Evolutionary conservation across 306 rosid species (phyloP).

Genomic region (Macrotyloma uniflorum): DNA sequence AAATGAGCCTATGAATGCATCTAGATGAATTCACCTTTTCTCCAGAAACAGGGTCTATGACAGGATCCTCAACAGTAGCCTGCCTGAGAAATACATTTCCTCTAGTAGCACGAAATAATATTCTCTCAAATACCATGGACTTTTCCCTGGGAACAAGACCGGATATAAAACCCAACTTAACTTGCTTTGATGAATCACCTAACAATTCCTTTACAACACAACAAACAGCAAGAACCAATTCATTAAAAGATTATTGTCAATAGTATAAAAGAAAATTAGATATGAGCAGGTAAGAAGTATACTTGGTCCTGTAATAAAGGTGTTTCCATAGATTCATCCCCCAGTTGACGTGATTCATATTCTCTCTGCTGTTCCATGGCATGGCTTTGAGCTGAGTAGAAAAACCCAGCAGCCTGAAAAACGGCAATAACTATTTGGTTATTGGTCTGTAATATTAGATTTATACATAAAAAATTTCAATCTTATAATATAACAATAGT

Average conservation of each 20-base stretch:
- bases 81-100: conserved; percentile 89
- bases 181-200: conserved; percentile 71
- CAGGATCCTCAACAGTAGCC: conserved; percentile 64
- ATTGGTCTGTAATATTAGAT: conserved; percentile 23
- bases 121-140: conserved; percentile 81
- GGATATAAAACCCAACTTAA: conserved; percentile 75
- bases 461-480: conserved; percentile 31
- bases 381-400: conserved; percentile 62
- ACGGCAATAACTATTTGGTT: conserved; percentile 20
- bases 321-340: conserved; percentile 69
- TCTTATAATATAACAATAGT: conserved; percentile 4
- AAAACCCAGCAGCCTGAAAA: conserved; percentile 82
- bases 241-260: conserved; percentile 21
- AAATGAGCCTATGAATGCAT: conserved; percentile 9
- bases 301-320: conserved; percentile 79
- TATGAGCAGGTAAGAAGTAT: conserved; percentile 36
- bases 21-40: conserved; percentile 70
- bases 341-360: conserved; percentile 47
- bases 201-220: conserved; percentile 62
- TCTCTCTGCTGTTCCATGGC: conserved; percentile 76
- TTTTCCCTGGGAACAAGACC: conserved; percentile 93
- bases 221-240: conserved; percentile 35
- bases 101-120: conserved; percentile 87
- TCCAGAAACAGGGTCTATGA: conserved; percentile 81
- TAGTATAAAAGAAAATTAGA: conserved; percentile 21